Evolutionary conservation across 129 eudicot genomes (phyloP), one percentile per base, ranked within the genome.

Genomic region (Tagetes erecta): DNA sequence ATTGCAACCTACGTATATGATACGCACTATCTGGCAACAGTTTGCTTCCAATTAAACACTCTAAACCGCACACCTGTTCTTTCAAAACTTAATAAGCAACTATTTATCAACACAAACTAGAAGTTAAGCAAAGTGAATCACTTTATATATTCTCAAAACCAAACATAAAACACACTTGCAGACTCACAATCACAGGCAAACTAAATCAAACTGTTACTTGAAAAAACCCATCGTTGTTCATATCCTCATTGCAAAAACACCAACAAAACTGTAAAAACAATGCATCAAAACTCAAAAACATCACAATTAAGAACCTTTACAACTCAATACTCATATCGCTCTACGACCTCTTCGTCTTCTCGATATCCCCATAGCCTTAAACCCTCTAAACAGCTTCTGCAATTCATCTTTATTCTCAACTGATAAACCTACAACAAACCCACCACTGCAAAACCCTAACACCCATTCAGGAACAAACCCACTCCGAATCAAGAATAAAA

Each of bases 391-490:
- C 31, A 79, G 6, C 31, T 69, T 79, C 74, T 67, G 66, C 36
- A 72, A 44, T 31, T 79, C 74, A 65, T 65, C 74, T 64, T 67
- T 79, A 46, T 79, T 79, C 20, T 56, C 41, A 10, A 36, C 6
- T n/a, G 71, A 42, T 58, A 72, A 1, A 27, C 74, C 78, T 10
- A 72, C 83, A 72, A 45, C n/a, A 72, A 34, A 36, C 40, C 64
- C 83, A 56, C 83, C 83, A 72, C 83, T 13, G 51, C 83, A 79
- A 79, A 79, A 79, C 73, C 83, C 83, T 37, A 79, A 45, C n/a
- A 79, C 6, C 83, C 83, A 72, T 79, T 79, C 83, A 42, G 78
- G 78, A 56, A 79, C 78, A 65, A 62, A 35, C 13, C 78, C 74
- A 57, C 46, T 72, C 3, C 74, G 59, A 44, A 79, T 3, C 0